Evolutionary conservation across 2,329 filamentous ascomycete species (phyloP).

Genomic region (Teratosphaeria nubilosa): DNA sequence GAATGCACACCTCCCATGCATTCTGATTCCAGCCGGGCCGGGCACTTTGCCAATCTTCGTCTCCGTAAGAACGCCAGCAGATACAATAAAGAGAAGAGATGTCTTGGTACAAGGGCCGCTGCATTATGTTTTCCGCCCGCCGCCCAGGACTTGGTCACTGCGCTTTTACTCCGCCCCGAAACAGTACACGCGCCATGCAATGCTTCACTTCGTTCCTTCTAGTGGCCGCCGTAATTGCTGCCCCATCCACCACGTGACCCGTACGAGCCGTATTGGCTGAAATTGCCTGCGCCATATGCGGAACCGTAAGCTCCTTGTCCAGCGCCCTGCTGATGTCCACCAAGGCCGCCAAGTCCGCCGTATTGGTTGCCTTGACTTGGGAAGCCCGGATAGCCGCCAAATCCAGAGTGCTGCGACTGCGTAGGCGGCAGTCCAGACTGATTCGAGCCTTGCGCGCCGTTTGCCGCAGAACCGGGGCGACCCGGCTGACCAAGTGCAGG

Average conservation of each 20-base stretch:
- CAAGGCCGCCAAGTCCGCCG: conserved; percentile 42
- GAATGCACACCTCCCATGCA: not conserved
- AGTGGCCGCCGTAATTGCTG: conserved; percentile 21
- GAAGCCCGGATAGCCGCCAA: conserved; percentile 36
- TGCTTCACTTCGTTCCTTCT: not conserved
- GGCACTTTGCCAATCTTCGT: not conserved
- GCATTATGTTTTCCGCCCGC: not conserved
- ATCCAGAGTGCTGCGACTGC: conserved; percentile 49
- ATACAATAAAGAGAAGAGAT: not conserved
- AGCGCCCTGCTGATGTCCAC: conserved; percentile 31
- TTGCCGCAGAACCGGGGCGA: conserved; percentile 53
- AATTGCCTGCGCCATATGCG: conserved; percentile 20
- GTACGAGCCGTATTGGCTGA: conserved; percentile 26
- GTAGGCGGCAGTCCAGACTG: conserved; percentile 46
- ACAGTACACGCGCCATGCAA: not conserved
- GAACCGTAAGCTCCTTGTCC: conserved; percentile 30
- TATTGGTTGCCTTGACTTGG: conserved; percentile 40
- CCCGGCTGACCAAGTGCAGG: conserved; percentile 51
- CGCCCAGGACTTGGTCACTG: not conserved
- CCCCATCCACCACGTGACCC: conserved; percentile 25
- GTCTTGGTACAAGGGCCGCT: not conserved
- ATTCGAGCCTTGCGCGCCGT: conserved; percentile 42
- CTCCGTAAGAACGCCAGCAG: not conserved
- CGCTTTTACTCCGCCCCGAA: not conserved
- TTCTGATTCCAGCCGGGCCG: not conserved